Evolutionary conservation across 78 protist species (phyloP).

Genomic region (Bodo saltans): DNA sequence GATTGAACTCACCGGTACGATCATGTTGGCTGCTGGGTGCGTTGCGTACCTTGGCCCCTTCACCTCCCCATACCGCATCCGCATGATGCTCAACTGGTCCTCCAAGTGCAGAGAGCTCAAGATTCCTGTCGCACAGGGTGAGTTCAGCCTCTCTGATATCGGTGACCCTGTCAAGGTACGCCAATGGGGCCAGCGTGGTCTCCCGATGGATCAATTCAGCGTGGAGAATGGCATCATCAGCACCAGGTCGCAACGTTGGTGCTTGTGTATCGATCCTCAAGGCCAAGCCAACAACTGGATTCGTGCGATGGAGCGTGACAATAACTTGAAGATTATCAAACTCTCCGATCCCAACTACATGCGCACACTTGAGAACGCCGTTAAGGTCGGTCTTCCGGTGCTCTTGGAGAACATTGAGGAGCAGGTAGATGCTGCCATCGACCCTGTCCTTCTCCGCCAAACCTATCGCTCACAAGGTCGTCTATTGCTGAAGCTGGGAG

Average conservation of each 20-base stretch:
- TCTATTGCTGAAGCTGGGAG: slow-evolving; percentile 62
- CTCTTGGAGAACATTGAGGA: slow-evolving; percentile 74
- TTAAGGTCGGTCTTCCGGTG: slow-evolving; percentile 60
- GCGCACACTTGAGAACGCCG: slow-evolving; percentile 43
- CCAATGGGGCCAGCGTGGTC: slow-evolving; percentile 53
- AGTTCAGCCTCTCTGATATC: slow-evolving; percentile 13
- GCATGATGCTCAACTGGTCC: slow-evolving; percentile 48
- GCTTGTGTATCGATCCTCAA: slow-evolving; percentile 80
- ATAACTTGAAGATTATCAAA: slow-evolving; percentile 40
- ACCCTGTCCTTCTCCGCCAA: slow-evolving; percentile 59
- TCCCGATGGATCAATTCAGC: slow-evolving; percentile 69
- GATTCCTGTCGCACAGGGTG: slow-evolving; percentile 27
- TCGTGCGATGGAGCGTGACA: slow-evolving; percentile 38
- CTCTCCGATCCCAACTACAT: slow-evolving; percentile 46
- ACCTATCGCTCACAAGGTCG: slow-evolving; percentile 52
- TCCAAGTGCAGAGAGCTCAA: background rate
- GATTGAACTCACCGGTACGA: slow-evolving; percentile 51
- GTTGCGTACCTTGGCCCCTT: slow-evolving; percentile 73
- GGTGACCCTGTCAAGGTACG: slow-evolving; percentile 58
- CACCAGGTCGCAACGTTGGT: slow-evolving; percentile 56
- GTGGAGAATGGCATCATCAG: slow-evolving; percentile 62
- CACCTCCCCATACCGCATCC: slow-evolving; percentile 51
- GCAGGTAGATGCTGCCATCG: slow-evolving; percentile 62
- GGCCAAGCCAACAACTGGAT: slow-evolving; percentile 79
- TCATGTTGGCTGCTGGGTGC: slow-evolving; percentile 63